Conservation (phyloP, 129 eudicot species). For the Flaveria trinervia region DNA sequence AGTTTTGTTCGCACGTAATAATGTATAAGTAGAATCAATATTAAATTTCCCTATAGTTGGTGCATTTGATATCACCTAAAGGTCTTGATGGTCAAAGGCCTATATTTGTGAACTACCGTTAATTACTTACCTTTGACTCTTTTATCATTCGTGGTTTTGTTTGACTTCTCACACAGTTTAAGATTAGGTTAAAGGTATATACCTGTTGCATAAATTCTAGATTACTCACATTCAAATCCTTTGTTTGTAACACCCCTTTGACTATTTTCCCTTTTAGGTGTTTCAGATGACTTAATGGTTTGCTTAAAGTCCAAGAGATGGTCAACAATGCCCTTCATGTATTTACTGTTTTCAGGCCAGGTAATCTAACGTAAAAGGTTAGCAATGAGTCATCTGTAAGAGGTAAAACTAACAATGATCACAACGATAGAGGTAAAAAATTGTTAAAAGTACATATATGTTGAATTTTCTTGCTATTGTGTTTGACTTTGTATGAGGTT, state of each 20-base stretch:
- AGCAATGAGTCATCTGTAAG: neutral
- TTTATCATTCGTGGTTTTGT: too few relatives aligned
- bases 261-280: neutral
- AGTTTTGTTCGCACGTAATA: neutral
- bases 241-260: too few relatives aligned
- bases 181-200: too few relatives aligned
- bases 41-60: neutral
- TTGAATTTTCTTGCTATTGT: too few relatives aligned
- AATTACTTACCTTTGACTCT: too few relatives aligned
- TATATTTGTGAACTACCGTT: neutral
- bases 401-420: conserved; percentile 13
- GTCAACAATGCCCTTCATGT: neutral
- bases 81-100: conserved; percentile 15
- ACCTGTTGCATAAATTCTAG: too few relatives aligned
- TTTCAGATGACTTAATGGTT: neutral
- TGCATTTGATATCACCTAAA: neutral
- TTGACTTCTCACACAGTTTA: neutral
- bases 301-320: neutral
- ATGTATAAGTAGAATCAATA: conserved; percentile 11
- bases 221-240: too few relatives aligned
- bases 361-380: neutral
- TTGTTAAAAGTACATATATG: neutral
- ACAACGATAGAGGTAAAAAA: conserved; percentile 10
- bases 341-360: neutral
- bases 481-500: neutral